phyloP scores from a whole-genome alignment of 257 asterid genomes.

The Solanum paucissectum region DNA sequence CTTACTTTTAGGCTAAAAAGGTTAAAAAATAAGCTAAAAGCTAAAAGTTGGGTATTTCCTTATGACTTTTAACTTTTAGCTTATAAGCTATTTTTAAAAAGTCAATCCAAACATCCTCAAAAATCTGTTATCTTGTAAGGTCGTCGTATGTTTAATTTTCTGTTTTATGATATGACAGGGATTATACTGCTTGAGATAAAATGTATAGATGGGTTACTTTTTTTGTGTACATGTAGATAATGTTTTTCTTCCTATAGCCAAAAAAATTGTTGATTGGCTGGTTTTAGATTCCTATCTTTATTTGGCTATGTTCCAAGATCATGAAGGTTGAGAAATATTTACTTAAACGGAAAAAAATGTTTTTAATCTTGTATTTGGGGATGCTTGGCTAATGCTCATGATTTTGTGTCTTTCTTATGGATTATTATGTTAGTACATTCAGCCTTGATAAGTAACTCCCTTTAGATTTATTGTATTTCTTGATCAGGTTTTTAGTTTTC shows the following conservation, averaged over 20 bases:
- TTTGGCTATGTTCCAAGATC: background rate
- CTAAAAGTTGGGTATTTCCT: too few relatives aligned
- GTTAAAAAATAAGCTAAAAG: background rate
- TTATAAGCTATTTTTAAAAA: too few relatives aligned
- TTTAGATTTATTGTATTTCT: background rate
- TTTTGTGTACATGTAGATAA: background rate
- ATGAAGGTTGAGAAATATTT: background rate
- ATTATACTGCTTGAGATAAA: background rate
- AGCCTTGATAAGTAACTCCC: background rate
- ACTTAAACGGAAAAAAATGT: background rate
- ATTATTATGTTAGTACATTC: background rate
- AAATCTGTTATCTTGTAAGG: background rate
- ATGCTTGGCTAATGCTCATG: background rate
- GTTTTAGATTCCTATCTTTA: background rate
- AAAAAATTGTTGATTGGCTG: background rate
- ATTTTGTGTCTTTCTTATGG: background rate
- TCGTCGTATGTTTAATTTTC: background rate
- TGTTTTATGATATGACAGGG: background rate
- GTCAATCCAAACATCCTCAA: background rate
- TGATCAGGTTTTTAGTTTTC: background rate
- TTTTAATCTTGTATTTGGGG: background rate
- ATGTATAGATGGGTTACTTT: background rate
- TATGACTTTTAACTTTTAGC: too few relatives aligned
- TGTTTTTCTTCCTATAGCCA: background rate
- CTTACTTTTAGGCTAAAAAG: background rate